Evolutionary conservation across 2,329 filamentous ascomycete genomes (phyloP).

Genomic region (Clathrospora elynae): DNA sequence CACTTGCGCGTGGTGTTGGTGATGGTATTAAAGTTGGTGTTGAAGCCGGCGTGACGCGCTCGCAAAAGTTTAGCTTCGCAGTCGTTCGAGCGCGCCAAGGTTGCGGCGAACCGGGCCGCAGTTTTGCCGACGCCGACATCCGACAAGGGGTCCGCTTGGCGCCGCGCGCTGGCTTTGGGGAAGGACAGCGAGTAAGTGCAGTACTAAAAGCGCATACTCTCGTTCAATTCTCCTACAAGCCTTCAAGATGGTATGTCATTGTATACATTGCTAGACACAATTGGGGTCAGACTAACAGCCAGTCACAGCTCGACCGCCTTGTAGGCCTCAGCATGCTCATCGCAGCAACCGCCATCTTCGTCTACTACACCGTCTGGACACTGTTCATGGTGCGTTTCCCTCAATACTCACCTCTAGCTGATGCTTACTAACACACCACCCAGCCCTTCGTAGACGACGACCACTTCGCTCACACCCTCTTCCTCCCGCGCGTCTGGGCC

Average conservation of each 20-base stretch:
- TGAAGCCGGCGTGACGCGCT: constrained; percentile 14
- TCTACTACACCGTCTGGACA: constrained; percentile 98
- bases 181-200: constrained; percentile 21
- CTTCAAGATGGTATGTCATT: constrained; percentile 38
- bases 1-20: constrained; percentile 6
- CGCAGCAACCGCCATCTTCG: constrained; percentile 72
- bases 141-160: constrained; percentile 20
- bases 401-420: not conserved
- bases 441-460: constrained; percentile 97
- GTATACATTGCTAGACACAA: not conserved
- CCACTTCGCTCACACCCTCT: constrained; percentile 91
- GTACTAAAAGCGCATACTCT: constrained; percentile 20
- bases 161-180: constrained; percentile 17
- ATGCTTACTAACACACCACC: not conserved
- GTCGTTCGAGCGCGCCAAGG: constrained; percentile 4
- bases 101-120: constrained; percentile 23
- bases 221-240: constrained; percentile 15
- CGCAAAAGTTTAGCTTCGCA: constrained; percentile 35
- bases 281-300: constrained; percentile 7
- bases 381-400: constrained; percentile 80
- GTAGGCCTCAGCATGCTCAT: constrained; percentile 77
- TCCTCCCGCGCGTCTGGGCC: constrained; percentile 97
- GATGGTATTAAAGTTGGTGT: constrained; percentile 5
- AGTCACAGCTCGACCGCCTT: constrained; percentile 83
- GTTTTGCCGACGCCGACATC: constrained; percentile 25